A percentile compares a stretch with the other conserved stretches of the same genome.
Evolutionary conservation across 2,329 filamentous ascomycete species (phyloP).

Genomic region (Fusarium pseudoanthophilum): DNA sequence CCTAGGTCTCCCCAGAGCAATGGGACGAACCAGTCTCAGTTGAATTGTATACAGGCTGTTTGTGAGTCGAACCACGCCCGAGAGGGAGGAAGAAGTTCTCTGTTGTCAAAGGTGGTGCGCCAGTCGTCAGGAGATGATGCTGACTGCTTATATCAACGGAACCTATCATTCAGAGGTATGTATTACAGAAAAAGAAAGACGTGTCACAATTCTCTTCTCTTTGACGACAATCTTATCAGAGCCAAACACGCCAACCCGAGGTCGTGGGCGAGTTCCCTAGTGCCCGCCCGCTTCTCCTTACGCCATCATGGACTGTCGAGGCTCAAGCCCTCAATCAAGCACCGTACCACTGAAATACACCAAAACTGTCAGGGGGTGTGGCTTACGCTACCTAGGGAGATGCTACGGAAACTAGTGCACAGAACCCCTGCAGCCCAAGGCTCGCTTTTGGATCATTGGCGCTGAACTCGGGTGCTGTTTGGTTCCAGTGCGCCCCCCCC

Average conservation of each 20-base stretch:
- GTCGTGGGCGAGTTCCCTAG: conserved; percentile 41
- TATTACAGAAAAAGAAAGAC: background rate
- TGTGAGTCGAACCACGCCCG: background rate
- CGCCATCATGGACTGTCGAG: conserved; percentile 21
- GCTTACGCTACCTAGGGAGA: conserved; percentile 28
- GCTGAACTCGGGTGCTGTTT: conserved; percentile 20
- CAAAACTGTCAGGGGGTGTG: conserved; percentile 6
- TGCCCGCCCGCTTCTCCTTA: conserved; percentile 38
- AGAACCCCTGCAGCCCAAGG: background rate
- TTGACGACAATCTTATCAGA: background rate
- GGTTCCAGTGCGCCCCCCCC: conserved; percentile 36
- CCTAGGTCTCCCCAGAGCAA: background rate
- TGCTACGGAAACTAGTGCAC: conserved; percentile 27
- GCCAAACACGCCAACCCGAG: conserved; percentile 31
- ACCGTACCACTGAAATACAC: background rate
- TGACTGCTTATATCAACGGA: background rate
- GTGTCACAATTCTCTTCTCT: background rate
- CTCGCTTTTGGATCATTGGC: conserved; percentile 30
- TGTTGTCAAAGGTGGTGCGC: background rate
- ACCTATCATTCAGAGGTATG: background rate
- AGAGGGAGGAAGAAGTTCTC: background rate
- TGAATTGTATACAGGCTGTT: background rate
- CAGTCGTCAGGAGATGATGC: conserved; percentile 2
- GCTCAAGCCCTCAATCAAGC: background rate
- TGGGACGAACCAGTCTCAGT: background rate